Conservation (phyloP, 331 rosid species). For the Cydonia oblonga region DNA sequence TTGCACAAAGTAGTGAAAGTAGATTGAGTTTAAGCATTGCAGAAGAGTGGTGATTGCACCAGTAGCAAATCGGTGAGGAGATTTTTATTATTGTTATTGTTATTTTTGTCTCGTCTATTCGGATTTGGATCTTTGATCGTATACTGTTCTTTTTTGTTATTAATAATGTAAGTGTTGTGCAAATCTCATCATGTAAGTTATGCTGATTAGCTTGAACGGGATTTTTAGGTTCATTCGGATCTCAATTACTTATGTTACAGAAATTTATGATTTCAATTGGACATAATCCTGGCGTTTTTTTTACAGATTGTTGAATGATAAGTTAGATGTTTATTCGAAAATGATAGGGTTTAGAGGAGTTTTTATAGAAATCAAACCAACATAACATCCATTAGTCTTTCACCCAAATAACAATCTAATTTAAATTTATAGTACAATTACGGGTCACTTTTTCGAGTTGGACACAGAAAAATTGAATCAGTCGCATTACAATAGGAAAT, state of each 20-base stretch:
- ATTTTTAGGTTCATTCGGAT: background rate
- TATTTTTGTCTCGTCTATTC: background rate
- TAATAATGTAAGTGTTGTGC: background rate
- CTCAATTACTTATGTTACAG: background rate
- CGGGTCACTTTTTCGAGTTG: too few species aligned
- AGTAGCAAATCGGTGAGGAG: background rate
- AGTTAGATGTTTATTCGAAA: background rate
- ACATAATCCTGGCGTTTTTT: background rate
- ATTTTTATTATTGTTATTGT: background rate
- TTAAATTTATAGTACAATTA: too few species aligned
- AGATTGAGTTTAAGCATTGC: background rate
- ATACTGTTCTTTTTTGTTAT: background rate
- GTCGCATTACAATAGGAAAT: too few species aligned
- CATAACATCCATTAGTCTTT: background rate
- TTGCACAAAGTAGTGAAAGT: background rate
- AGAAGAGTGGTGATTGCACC: background rate
- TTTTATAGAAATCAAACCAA: background rate
- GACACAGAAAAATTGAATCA: too few species aligned
- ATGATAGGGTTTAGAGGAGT: background rate
- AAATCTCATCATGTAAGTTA: background rate
- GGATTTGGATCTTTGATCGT: background rate
- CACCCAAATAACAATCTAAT: too few species aligned
- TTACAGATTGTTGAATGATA: background rate
- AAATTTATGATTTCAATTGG: background rate
- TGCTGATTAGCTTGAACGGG: background rate